phyloP scores from a whole-genome alignment of 2,329 filamentous ascomycete species.

The Pestalotiopsis sp. region DNA sequence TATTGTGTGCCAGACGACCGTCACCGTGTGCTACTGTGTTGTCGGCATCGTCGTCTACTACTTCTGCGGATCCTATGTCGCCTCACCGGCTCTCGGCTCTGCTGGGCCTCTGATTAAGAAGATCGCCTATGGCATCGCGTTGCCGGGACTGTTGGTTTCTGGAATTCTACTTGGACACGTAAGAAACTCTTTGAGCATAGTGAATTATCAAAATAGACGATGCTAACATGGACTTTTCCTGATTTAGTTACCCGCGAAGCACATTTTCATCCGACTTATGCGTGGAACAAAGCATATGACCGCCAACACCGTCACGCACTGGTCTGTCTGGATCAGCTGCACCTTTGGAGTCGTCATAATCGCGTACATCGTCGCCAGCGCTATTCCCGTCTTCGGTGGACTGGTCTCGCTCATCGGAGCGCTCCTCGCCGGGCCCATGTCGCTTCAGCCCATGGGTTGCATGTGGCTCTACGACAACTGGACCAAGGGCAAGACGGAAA shows the following conservation, averaged over 20 bases:
- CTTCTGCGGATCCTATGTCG: background rate
- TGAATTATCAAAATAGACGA: background rate
- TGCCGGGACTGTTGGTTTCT: background rate
- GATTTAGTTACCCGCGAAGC: constrained; percentile 26
- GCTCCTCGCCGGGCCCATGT: constrained; percentile 31
- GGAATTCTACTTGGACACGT: background rate
- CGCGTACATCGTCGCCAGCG: constrained; percentile 32
- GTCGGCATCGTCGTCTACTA: background rate
- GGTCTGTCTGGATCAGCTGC: constrained; percentile 34
- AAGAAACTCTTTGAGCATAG: background rate
- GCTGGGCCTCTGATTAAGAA: constrained; percentile 9
- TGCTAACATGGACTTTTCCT: background rate
- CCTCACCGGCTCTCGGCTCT: background rate
- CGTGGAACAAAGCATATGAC: constrained; percentile 32
- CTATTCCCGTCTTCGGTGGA: constrained; percentile 30
- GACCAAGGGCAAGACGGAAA: constrained; percentile 23
- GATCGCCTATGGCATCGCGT: constrained; percentile 5
- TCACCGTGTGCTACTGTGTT: background rate
- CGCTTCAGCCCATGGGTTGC: constrained; percentile 34
- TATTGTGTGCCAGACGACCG: background rate
- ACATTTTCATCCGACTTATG: constrained; percentile 32
- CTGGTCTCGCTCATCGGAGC: constrained; percentile 33
- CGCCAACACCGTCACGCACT: constrained; percentile 29
- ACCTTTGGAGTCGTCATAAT: constrained; percentile 25
- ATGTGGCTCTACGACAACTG: constrained; percentile 50